A percentile compares a stretch with the other conserved stretches of the same genome.
Conservation (phyloP, 345 rosid species). For the Passiflora organensis region DNA sequence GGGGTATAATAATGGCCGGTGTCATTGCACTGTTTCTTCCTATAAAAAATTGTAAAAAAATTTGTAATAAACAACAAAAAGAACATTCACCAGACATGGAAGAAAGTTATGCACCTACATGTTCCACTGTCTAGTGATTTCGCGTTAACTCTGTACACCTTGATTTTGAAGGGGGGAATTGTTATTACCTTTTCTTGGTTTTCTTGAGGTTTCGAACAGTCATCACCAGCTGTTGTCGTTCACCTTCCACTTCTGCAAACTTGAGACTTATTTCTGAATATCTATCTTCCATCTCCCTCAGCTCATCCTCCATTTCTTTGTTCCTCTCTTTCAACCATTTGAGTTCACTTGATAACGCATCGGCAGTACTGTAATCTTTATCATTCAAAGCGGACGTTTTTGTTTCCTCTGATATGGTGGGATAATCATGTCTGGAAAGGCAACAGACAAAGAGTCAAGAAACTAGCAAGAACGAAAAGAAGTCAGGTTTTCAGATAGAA, state of each 20-base stretch:
- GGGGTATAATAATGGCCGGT: too few species aligned
- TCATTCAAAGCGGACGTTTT: conserved; percentile 6
- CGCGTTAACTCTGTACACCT: conserved; percentile 34
- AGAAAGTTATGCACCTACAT: background rate
- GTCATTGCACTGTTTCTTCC: too few species aligned
- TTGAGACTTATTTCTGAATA: conserved; percentile 85
- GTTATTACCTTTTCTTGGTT: conserved; percentile 43
- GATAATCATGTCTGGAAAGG: conserved; percentile 20
- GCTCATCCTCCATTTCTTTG: conserved; percentile 65
- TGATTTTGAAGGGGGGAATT: conserved; percentile 28
- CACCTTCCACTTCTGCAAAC: conserved; percentile 95
- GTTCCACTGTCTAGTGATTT: background rate
- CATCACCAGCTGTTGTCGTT: conserved; percentile 90
- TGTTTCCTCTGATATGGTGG: conserved; percentile 12
- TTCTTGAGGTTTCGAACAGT: conserved; percentile 72
- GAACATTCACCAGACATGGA: background rate
- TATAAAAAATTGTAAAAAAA: background rate
- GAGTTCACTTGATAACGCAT: conserved; percentile 38
- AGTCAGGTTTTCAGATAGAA: background rate
- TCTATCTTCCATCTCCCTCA: conserved; percentile 89
- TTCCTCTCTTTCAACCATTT: conserved; percentile 52
- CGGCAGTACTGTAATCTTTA: too few species aligned
- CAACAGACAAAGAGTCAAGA: conserved; percentile 1
- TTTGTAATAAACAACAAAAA: background rate
- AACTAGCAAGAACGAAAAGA: background rate